Conservation (phyloP, 768 basidiomycete species). For the Pluteus cervinus region DNA sequence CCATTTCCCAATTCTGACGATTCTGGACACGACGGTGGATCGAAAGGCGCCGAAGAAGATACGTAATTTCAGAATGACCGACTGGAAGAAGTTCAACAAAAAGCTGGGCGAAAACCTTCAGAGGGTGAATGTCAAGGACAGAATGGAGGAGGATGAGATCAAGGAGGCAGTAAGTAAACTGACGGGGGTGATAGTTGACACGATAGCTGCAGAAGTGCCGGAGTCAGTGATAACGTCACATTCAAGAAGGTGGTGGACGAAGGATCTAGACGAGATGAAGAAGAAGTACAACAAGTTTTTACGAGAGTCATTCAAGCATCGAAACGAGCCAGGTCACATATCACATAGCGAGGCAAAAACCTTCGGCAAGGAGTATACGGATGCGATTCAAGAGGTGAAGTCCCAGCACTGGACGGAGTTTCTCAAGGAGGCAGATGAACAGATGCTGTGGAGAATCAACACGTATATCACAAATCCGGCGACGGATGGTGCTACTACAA, state of each 20-base stretch:
- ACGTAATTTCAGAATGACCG: conserved; percentile 14
- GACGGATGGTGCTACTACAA: conserved; percentile 3
- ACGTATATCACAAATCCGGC: conserved; percentile 7
- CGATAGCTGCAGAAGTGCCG: conserved; percentile 13
- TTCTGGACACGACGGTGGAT: conserved; percentile 12
- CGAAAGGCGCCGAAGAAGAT: neutral
- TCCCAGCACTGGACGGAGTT: conserved; percentile 10
- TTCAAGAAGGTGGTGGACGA: conserved; percentile 17
- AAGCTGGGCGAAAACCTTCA: conserved; percentile 5
- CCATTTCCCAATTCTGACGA: conserved; percentile 25
- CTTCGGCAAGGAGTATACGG: neutral
- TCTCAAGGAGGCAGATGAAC: conserved; percentile 6
- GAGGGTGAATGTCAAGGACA: neutral
- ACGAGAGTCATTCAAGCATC: too few relatives aligned
- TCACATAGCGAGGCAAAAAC: neutral
- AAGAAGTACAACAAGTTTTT: too few relatives aligned
- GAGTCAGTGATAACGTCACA: conserved; percentile 9
- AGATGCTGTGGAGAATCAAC: conserved; percentile 10
- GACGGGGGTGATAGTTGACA: conserved; percentile 3
- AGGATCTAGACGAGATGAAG: conserved; percentile 5
- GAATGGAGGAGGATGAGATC: conserved; percentile 2
- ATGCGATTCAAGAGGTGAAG: conserved; percentile 5
- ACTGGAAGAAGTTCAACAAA: conserved; percentile 16
- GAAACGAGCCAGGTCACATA: neutral
- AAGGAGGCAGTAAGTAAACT: conserved; percentile 2